Conservation (phyloP, 192 early-diverging fungal genomes). For the Mycoemilia scoparia region DNA sequence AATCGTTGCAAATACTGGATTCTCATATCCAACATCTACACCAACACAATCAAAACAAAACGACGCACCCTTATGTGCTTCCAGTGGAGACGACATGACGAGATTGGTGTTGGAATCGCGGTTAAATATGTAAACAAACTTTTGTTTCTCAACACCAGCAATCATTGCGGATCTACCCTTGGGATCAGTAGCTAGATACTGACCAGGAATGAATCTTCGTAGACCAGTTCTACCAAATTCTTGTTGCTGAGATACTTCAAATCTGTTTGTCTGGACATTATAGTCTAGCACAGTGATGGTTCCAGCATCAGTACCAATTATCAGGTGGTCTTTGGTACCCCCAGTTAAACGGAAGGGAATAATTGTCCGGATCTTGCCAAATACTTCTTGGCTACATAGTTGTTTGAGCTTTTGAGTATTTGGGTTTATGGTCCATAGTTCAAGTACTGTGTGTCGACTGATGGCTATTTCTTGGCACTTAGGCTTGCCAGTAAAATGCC, state of each 20-base stretch:
- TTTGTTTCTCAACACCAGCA: conserved; percentile 81
- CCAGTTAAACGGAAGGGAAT: conserved; percentile 78
- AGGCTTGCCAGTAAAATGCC: conserved; percentile 84
- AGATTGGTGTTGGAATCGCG: conserved; percentile 66
- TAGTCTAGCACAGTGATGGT: conserved; percentile 81
- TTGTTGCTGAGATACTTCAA: conserved; percentile 73
- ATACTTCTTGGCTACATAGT: conserved; percentile 53
- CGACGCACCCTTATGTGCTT: conserved; percentile 69
- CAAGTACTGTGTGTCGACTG: conserved; percentile 48
- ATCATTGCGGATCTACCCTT: conserved; percentile 94
- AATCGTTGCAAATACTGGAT: conserved; percentile 89
- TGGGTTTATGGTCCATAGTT: conserved; percentile 63
- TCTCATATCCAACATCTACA: conserved; percentile 96
- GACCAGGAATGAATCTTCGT: conserved; percentile 77
- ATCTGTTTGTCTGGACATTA: conserved; percentile 46
- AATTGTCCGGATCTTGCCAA: conserved; percentile 73
- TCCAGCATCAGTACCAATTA: conserved; percentile 81
- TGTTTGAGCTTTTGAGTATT: conserved; percentile 60
- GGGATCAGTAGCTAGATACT: conserved; percentile 91
- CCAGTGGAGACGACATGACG: conserved; percentile 87
- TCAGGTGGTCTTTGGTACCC: conserved; percentile 76
- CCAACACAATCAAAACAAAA: conserved; percentile 65
- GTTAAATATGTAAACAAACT: conserved; percentile 92
- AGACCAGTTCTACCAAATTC: conserved; percentile 87
- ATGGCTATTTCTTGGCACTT: conserved; percentile 78